Evolutionary conservation across 192 early-diverging fungal species (phyloP).

Genomic region (Coemansia furcata): DNA sequence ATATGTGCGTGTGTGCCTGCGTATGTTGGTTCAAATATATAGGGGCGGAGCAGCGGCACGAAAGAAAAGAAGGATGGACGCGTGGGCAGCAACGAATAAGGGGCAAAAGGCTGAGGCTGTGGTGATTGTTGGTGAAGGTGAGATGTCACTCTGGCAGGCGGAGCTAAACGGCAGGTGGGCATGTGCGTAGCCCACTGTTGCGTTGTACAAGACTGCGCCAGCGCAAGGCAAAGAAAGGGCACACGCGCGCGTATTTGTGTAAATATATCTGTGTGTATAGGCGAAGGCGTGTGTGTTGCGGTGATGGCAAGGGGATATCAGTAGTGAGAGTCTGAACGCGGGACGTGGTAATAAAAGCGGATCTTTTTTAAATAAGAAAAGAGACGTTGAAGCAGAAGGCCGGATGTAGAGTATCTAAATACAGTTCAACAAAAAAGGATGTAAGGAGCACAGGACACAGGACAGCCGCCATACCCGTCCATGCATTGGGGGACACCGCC

Average conservation of each 20-base stretch:
- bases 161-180: constrained; percentile 19
- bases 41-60: constrained; percentile 1
- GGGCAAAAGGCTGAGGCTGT: neutral
- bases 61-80: constrained; percentile 2
- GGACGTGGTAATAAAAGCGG: neutral
- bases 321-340: neutral
- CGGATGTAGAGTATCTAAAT: neutral
- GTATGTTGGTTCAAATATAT: neutral
- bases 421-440: neutral
- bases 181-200: constrained; percentile 13
- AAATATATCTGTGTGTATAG: neutral
- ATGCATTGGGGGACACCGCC: neutral
- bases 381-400: neutral
- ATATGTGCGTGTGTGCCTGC: neutral
- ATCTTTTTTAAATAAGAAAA: neutral
- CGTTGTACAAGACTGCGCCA: constrained; percentile 10
- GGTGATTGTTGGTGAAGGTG: constrained; percentile 32
- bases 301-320: neutral
- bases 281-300: neutral
- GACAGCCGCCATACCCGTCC: constrained; percentile 2
- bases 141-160: constrained; percentile 36
- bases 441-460: neutral
- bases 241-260: neutral
- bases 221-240: neutral
- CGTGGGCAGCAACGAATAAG: neutral